phyloP scores from a whole-genome alignment of 768 basidiomycete genomes.

The Tulasnella sp. region DNA sequence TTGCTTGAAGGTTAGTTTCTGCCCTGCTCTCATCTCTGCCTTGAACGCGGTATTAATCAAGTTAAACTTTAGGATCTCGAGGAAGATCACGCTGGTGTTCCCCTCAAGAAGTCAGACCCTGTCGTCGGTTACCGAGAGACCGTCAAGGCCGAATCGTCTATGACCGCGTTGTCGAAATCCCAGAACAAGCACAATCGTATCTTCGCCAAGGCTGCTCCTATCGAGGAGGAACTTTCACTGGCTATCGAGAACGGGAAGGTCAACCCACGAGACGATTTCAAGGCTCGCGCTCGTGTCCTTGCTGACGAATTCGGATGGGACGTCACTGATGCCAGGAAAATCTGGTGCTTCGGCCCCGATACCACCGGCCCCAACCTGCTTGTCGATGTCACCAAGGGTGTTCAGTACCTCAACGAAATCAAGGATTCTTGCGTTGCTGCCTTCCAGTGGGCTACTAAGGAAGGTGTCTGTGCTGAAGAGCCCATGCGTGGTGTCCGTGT shows the following conservation, averaged over 20 bases:
- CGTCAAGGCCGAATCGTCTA: slow-evolving; percentile 92
- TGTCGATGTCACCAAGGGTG: slow-evolving; percentile 98
- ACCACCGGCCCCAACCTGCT: slow-evolving; percentile 95
- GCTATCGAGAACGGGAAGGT: slow-evolving; percentile 90
- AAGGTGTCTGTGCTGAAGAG: slow-evolving; percentile 95
- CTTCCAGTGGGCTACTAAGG: slow-evolving; percentile 99
- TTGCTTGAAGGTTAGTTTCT: slow-evolving; percentile 85
- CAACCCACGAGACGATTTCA: slow-evolving; percentile 95
- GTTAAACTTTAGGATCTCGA: slow-evolving; percentile 75
- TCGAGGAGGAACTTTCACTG: slow-evolving; percentile 91
- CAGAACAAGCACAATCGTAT: slow-evolving; percentile 99
- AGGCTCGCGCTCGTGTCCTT: slow-evolving; percentile 89
- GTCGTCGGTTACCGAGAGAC: slow-evolving; percentile 99
- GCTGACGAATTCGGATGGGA: slow-evolving; percentile 99
- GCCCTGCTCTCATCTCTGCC: slow-evolving; percentile 23
- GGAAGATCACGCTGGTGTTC: slow-evolving; percentile 99
- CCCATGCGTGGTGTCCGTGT: slow-evolving; percentile 98
- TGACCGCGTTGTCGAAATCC: slow-evolving; percentile 96
- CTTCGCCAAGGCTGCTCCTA: slow-evolving; percentile 87
- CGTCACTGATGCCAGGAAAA: slow-evolving; percentile 98
- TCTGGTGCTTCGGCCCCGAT: slow-evolving; percentile 99
- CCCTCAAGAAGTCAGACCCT: slow-evolving; percentile 96
- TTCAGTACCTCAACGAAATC: slow-evolving; percentile 99
- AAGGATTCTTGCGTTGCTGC: slow-evolving; percentile 99
- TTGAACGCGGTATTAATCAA: background rate